Conservation (phyloP, 306 rosid genomes). For the Dalbergia cochinchinensis region DNA sequence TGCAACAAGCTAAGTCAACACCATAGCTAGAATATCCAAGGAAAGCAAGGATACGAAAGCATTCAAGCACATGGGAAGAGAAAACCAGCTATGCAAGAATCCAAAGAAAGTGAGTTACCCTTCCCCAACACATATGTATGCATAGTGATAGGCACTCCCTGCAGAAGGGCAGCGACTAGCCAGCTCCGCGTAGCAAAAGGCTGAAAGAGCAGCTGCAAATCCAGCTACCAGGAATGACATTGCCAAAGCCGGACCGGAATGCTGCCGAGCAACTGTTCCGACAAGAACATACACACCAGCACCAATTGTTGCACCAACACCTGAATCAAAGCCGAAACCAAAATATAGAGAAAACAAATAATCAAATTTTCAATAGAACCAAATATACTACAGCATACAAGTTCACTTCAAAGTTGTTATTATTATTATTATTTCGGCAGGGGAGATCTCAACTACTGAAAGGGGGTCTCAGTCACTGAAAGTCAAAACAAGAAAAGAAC, state of each 20-base stretch:
- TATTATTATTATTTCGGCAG: no score
- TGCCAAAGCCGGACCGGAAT: constrained; percentile 90
- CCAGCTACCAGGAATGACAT: constrained; percentile 87
- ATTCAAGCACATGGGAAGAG: background rate
- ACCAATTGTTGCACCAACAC: constrained; percentile 95
- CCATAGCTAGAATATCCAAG: background rate
- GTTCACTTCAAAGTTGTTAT: background rate
- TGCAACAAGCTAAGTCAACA: background rate
- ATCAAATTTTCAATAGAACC: background rate
- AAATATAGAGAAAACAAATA: background rate
- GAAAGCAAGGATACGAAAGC: background rate
- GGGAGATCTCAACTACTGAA: no score
- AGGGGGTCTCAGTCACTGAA: constrained; percentile 1
- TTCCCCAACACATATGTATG: constrained; percentile 93
- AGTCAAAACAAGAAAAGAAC: constrained; percentile 26
- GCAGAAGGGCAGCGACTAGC: constrained; percentile 98
- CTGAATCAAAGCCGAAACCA: constrained; percentile 50
- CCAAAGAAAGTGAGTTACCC: constrained; percentile 63
- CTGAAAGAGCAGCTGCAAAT: constrained; percentile 91
- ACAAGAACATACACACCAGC: constrained; percentile 98
- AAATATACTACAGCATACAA: background rate
- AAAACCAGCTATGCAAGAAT: background rate
- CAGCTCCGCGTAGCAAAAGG: constrained; percentile 92
- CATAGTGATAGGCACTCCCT: constrained; percentile 95
- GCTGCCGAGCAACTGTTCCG: constrained; percentile 95